Evolutionary conservation across 257 asterid genomes (phyloP), one percentile per base, ranked within the genome.

Genomic region (Salvia hispanica): DNA sequence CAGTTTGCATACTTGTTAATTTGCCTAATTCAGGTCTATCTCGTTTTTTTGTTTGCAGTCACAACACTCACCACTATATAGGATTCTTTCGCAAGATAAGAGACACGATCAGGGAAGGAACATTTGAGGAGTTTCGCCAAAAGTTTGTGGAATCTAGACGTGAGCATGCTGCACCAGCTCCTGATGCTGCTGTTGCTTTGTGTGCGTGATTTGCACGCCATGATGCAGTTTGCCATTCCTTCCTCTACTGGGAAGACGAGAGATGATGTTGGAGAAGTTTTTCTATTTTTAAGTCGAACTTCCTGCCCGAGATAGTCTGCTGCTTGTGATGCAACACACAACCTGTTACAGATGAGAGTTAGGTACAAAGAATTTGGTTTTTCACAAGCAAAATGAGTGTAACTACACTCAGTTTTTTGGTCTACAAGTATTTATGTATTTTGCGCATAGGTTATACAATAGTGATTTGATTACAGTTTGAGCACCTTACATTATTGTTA

Each of bases 21-120:
- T 10, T 61, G 34, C 60, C 58, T 78, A 55, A 68, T 69, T 4
- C 14, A 1, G 13, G 45, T 8, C 43, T 25, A 28, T 16, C 14
- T 43, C 15, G 51, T 21, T 64, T 55, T 31, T 76, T 68, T n/a
- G n/a, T n/a, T 70, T 57, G 44, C 84, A 93, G 97, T 73, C 99
- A 93, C 60, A 93, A 93, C 83, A 88, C 97, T 0, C 96, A 93
- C 76, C 99, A 93, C 73, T 93, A 84, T 71, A 76, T 90, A 62
- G 92, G 90, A 46, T 93, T 93, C 90, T 93, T 93, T 77, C 77
- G 85, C 56, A 69, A 81, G 68, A 85, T 90, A 50, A 85, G 99
- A 77, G 91, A 79, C 39, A 80, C 96, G 31, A 90, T 93, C 16
- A 73, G 67, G 36, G 73, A 74, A 50, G 97, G 95, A 61, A 79